Evolutionary conservation across 352 stramenopile genomes (phyloP), one percentile per base, ranked within the genome.

Genomic region (Globisporangium emineosum): DNA sequence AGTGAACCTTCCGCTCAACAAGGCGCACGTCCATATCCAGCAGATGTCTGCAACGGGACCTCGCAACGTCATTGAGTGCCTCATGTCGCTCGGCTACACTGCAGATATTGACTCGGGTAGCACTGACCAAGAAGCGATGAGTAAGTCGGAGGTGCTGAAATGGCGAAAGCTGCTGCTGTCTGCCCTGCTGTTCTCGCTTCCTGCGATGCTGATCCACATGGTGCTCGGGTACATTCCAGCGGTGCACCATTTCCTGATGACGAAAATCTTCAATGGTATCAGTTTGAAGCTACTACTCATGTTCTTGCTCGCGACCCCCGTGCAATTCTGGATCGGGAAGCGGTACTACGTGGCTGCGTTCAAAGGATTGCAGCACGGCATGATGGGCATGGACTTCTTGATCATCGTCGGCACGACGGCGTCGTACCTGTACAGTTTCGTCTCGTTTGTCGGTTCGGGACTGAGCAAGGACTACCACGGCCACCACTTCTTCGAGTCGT

Each of bases 341-440:
- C 78, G 88, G 3, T 96, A 91, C 67, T 94, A 96, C 67, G 72
- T 91, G 50, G 88, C 81, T 0, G 86, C 88, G 4, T 94, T 78
- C 69, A 93, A 93, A 57, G 86, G 87, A 12, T 40, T 95, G 13
- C 77, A 90, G 67, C 88, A 95, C 56, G 82, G 88, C 1, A 88
- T 91, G 57, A 91, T 94, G 77, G 88, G 88, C n/a, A 96, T 96
- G 88, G 86, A 93, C 58, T 96, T 96, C 59, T 63, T 96, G 32
- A 87, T 96, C 32, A 86, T 93, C 40, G 73, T 87, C 8, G 88
- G 88, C 61, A 95, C 88, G 0, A 84, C 81, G n/a, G 83, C 88
- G 51, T 94, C 88, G 60, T 96, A 96, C 64, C 70, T 89, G 12
- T 96, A 96, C 67, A 94, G 86, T 47, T 80, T 95, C 37, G 69